A percentile compares a stretch with the other conserved stretches of the same genome.
Evolutionary conservation across 805 yeast species (phyloP).

Genomic region (Henningerozyma blattae): DNA sequence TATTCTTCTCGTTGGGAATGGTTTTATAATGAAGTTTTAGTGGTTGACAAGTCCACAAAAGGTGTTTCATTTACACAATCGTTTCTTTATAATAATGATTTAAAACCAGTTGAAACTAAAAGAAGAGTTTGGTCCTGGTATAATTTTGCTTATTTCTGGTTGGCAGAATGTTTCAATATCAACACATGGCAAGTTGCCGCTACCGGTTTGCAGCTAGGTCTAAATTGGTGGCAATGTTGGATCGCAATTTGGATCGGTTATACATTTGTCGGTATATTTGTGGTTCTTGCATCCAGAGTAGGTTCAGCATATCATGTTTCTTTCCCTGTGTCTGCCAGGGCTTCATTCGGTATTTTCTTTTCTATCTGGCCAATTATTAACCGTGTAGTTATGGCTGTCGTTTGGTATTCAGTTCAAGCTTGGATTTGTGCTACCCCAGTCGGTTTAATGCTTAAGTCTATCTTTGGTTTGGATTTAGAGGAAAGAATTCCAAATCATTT

Average conservation of each 20-base stretch:
- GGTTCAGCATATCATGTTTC: slow-evolving; percentile 75
- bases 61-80: slow-evolving; percentile 45
- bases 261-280: slow-evolving; percentile 53
- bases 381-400: slow-evolving; percentile 75
- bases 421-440: slow-evolving; percentile 81
- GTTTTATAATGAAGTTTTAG: slow-evolving; percentile 13
- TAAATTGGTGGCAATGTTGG: slow-evolving; percentile 91
- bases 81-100: slow-evolving; percentile 62
- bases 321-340: slow-evolving; percentile 72
- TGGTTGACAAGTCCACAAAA: slow-evolving; percentile 17
- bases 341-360: slow-evolving; percentile 81
- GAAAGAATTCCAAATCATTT: slow-evolving; percentile 53
- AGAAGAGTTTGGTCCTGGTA: slow-evolving; percentile 83
- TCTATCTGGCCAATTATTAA: slow-evolving; percentile 81
- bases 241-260: slow-evolving; percentile 83
- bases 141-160: slow-evolving; percentile 72
- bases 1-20: slow-evolving; percentile 11
- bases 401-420: slow-evolving; percentile 84
- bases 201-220: slow-evolving; percentile 65
- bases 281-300: slow-evolving; percentile 59
- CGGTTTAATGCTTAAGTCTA: slow-evolving; percentile 60
- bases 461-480: slow-evolving; percentile 57
- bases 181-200: slow-evolving; percentile 89
- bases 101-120: slow-evolving; percentile 62
- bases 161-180: slow-evolving; percentile 81